phyloP scores from a whole-genome alignment of 139 green algal genomes.

The Chlorokybus atmophyticus region DNA sequence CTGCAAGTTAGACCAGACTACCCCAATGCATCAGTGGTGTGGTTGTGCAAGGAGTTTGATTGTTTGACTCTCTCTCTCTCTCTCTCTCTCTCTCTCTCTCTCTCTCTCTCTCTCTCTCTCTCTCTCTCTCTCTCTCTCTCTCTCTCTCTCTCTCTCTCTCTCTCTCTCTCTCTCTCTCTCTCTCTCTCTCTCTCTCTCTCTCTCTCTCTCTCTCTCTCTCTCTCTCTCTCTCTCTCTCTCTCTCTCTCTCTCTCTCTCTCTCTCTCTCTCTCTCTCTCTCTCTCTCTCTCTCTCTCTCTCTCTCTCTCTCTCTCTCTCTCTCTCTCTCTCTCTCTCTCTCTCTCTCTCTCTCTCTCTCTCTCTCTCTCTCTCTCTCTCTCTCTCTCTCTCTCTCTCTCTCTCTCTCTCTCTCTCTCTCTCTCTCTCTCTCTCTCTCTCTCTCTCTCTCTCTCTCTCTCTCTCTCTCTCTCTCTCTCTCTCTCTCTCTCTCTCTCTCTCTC shows the following conservation, averaged over 20 bases:
- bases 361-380: no score
- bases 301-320: background rate
- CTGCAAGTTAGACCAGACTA: no score
- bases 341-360: no score
- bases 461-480: no score
- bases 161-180: background rate
- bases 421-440: no score
- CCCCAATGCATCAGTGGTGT: no score
- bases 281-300: background rate
- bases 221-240: background rate
- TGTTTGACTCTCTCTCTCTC: background rate
- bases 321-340: background rate
- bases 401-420: no score
- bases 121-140: background rate
- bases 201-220: background rate
- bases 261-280: background rate
- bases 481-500: no score
- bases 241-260: background rate
- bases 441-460: no score
- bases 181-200: background rate
- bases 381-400: no score
- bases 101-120: background rate
- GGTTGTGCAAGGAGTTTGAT: no score
- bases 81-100: background rate
- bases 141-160: background rate